phyloP scores from a whole-genome alignment of 306 rosid species.

The Sophora flavescens region DNA sequence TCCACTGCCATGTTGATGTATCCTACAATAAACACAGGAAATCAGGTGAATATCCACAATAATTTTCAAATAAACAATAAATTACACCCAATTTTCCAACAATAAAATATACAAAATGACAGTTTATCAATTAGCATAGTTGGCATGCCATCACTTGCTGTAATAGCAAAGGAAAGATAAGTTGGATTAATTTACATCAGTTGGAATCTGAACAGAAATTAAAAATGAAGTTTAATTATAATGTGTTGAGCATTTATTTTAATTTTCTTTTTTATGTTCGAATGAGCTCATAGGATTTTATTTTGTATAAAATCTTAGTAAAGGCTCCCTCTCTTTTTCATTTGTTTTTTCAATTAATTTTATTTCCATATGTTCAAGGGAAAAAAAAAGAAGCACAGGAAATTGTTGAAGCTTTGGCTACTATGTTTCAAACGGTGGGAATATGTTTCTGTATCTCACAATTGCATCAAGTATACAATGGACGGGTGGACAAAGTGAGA shows the following conservation, averaged over 20 bases:
- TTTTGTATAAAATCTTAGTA: background rate
- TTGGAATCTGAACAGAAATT: background rate
- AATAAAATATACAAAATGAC: no score
- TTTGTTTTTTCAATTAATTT: no score
- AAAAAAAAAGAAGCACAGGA: background rate
- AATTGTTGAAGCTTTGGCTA: background rate
- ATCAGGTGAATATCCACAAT: no score
- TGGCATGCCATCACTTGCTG: background rate
- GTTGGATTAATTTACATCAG: background rate
- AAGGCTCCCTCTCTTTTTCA: background rate
- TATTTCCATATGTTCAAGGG: background rate
- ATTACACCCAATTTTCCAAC: no score
- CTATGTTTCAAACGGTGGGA: no score
- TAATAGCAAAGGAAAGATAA: background rate
- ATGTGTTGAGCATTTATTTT: no score
- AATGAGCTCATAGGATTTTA: background rate
- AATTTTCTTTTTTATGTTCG: no score
- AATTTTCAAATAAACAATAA: no score
- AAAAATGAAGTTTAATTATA: background rate
- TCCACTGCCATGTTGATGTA: no score
- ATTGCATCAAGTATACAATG: background rate
- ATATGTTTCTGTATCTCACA: background rate
- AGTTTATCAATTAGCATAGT: no score
- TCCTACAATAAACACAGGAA: no score
- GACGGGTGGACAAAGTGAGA: background rate